phyloP scores from a whole-genome alignment of 305 asterid genomes.

The Lippia alba region DNA sequence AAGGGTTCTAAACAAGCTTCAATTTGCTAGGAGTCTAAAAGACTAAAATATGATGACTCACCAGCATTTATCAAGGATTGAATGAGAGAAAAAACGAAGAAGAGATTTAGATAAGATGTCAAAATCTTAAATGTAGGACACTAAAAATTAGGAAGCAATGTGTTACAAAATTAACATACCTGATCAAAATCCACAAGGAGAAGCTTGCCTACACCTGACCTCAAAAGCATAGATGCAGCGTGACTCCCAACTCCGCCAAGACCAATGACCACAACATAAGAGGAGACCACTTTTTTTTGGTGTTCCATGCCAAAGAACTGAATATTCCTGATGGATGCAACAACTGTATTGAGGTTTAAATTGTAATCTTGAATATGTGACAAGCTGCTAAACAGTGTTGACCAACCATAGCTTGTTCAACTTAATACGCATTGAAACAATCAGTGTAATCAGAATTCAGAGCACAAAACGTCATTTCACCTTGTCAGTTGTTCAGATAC shows the following conservation, averaged over 20 bases:
- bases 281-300: constrained; percentile 78
- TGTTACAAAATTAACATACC: constrained; percentile 46
- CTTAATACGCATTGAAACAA: background rate
- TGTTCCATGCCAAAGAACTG: constrained; percentile 90
- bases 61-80: constrained; percentile 18
- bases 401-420: constrained; percentile 8
- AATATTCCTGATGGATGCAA: constrained; percentile 70
- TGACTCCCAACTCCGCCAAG: constrained; percentile 99
- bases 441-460: constrained; percentile 1
- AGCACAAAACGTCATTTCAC: constrained; percentile 40
- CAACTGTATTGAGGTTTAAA: constrained; percentile 27
- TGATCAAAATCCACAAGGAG: constrained; percentile 98
- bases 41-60: background rate
- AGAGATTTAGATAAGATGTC: constrained; percentile 22
- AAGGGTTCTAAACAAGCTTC: constrained; percentile 24
- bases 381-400: constrained; percentile 11
- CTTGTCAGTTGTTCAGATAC: constrained; percentile 96
- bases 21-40: constrained; percentile 13
- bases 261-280: constrained; percentile 94
- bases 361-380: constrained; percentile 4
- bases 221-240: constrained; percentile 98
- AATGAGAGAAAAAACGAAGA: constrained; percentile 11
- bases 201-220: constrained; percentile 93
- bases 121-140: constrained; percentile 3
- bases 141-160: constrained; percentile 12